Percentiles rank a stretch among this genome's conserved stretches.
These are phyloP conservation scores for Hanseniaspora thailandica DNA, from an alignment of 805 yeast species.

Conservation along the genomic window DNA sequence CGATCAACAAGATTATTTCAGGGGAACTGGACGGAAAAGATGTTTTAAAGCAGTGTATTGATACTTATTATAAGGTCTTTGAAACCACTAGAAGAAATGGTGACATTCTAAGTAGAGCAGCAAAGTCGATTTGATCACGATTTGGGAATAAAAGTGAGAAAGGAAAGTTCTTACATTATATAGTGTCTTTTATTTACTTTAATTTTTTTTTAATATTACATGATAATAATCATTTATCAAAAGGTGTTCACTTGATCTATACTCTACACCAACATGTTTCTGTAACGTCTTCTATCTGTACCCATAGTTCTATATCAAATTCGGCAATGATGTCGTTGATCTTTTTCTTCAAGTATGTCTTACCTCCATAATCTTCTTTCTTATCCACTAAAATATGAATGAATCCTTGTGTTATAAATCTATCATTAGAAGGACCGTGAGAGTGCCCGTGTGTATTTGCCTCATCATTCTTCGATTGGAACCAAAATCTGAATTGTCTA, in stretches of 20 bases:
- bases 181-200: neutral
- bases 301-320: slow-evolving; percentile 66
- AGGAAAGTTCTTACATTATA: neutral
- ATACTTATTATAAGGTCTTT: slow-evolving; percentile 44
- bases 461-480: slow-evolving; percentile 18
- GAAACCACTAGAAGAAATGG: slow-evolving; percentile 24
- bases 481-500: slow-evolving; percentile 15
- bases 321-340: slow-evolving; percentile 55
- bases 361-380: slow-evolving; percentile 42
- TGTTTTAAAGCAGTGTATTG: slow-evolving; percentile 45
- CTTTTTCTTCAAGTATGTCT: slow-evolving; percentile 46
- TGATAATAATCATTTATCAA: neutral
- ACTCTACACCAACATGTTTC: slow-evolving; percentile 14
- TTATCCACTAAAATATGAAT: slow-evolving; percentile 11
- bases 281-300: slow-evolving; percentile 22
- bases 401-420: slow-evolving; percentile 5
- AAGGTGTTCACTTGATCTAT: neutral
- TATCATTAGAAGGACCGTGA: slow-evolving; percentile 14
- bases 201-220: neutral
- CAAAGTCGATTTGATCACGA: neutral
- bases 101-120: slow-evolving; percentile 14
- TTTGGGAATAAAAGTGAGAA: neutral
- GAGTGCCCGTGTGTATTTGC: slow-evolving; percentile 16
- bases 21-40: slow-evolving; percentile 44
- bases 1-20: slow-evolving; percentile 53